Evolutionary conservation across 1,139 yeast species (phyloP), one percentile per base, ranked within the genome.

Genomic region (Candida dubliniensis): DNA sequence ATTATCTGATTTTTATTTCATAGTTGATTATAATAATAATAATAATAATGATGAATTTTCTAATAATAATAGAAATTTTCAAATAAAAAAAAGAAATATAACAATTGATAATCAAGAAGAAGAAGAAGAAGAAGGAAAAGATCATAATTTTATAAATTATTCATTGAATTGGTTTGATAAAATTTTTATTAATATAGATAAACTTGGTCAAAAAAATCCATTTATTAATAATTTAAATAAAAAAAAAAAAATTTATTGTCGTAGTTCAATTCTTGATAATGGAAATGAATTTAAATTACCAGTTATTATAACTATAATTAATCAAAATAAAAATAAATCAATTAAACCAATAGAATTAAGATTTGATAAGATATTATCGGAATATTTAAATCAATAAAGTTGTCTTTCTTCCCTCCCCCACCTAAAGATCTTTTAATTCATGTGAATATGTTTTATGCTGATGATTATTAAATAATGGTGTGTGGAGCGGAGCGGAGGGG

Each of bases 1-100:
- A 36, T 61, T 84, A 45, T 59, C 67, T 1, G 50, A 47, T 25
- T 59, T 66, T 42, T 44, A 43, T 11, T 60, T 59, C 32, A n/a
- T 34, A 8, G 40, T 44, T 8, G 40, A 35, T 2, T 36, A 44
- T 23, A 43, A 29, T 12, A 43, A 47, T 27, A 30, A 35, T 2
- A 35, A 44, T 23, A 43, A 29, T 12, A 43, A 47, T 27, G 26
- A 14, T 13, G 45, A 42, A 15, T 18, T 18, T 18, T 18, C 23
- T 18, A 18, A 5, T 18, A 5, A 18, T 18, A 18, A 18, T 18
- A 5, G 5, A 18, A 18, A 18, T 4, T 18, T 18, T 5, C 23
- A 18, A 18, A 18, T 5, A 18, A 18, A 25, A 31, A 24, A 18
- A 8, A n/a, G n/a, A n/a, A n/a, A n/a, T n/a, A n/a, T n/a, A n/a